Evolutionary conservation across 257 asterid genomes (phyloP).

Genomic region (Catharanthus roseus): DNA sequence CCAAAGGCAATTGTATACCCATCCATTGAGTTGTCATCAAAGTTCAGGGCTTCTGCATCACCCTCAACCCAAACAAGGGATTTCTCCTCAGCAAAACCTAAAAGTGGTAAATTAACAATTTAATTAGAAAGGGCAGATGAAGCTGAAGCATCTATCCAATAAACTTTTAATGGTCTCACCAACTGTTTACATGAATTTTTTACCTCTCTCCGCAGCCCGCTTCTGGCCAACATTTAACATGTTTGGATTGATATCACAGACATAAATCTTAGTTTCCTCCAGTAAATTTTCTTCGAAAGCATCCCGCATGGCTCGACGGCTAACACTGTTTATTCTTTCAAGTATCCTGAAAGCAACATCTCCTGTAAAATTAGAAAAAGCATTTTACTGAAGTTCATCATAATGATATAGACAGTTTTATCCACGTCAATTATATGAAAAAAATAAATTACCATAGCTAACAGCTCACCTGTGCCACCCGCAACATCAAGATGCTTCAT

Average conservation of each 20-base stretch:
- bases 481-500: slow-evolving; percentile 99
- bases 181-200: slow-evolving; percentile 3
- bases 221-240: slow-evolving; percentile 81
- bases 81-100: slow-evolving; percentile 53
- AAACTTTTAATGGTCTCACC: not conserved
- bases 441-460: not conserved
- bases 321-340: slow-evolving; percentile 48
- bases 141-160: not conserved
- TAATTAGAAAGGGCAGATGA: slow-evolving; percentile 2
- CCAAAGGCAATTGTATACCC: slow-evolving; percentile 98
- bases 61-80: slow-evolving; percentile 93
- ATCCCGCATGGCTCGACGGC: slow-evolving; percentile 55
- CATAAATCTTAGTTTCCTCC: slow-evolving; percentile 68
- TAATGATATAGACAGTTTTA: slow-evolving; percentile 6
- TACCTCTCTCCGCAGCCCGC: slow-evolving; percentile 81
- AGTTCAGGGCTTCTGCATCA: slow-evolving; percentile 82
- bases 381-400: slow-evolving; percentile 18
- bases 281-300: slow-evolving; percentile 47
- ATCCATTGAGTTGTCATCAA: slow-evolving; percentile 76
- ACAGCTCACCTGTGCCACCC: slow-evolving; percentile 83
- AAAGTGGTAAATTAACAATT: not conserved
- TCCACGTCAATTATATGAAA: not conserved
- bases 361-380: slow-evolving; percentile 56
- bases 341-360: slow-evolving; percentile 93
- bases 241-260: slow-evolving; percentile 86